A percentile compares a stretch with the other conserved stretches of the same genome.
phyloP scores from a whole-genome alignment of 2,329 filamentous ascomycete species.

The Fusarium graminum region DNA sequence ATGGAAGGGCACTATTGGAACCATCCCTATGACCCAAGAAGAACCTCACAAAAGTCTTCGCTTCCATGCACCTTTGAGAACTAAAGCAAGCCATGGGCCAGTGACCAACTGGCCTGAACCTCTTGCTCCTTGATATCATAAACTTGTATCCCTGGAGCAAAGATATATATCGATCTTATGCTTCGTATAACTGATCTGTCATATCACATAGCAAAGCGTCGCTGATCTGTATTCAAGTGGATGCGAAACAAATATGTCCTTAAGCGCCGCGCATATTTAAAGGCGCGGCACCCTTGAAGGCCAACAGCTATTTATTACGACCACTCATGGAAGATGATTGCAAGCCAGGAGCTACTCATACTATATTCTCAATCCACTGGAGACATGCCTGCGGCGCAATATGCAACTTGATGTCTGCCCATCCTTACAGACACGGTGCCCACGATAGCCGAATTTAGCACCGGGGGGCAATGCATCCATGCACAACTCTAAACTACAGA shows the following conservation, averaged over 20 bases:
- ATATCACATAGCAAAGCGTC: not conserved
- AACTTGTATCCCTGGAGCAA: not conserved
- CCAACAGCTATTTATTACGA: not conserved
- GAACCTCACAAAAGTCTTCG: not conserved
- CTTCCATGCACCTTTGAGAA: not conserved
- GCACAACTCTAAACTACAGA: constrained; percentile 12
- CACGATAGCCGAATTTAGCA: not conserved
- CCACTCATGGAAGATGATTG: not conserved
- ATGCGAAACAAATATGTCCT: not conserved
- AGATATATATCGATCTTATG: not conserved
- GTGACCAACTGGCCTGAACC: not conserved
- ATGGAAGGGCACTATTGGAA: too few relatives aligned
- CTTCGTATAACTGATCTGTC: constrained; percentile 13
- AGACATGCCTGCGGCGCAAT: not conserved
- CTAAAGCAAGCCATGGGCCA: not conserved
- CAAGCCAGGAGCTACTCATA: not conserved
- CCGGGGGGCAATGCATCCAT: constrained; percentile 18
- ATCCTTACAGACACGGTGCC: not conserved
- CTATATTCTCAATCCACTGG: not conserved
- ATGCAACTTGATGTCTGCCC: constrained; percentile 5
- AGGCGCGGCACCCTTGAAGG: not conserved
- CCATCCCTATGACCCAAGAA: not conserved
- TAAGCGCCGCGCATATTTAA: constrained; percentile 3
- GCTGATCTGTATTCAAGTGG: constrained; percentile 6
- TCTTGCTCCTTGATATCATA: not conserved